Base-by-base conservation (phyloP, 768 basidiomycete species). In the Lyophyllum atratum region DNA sequence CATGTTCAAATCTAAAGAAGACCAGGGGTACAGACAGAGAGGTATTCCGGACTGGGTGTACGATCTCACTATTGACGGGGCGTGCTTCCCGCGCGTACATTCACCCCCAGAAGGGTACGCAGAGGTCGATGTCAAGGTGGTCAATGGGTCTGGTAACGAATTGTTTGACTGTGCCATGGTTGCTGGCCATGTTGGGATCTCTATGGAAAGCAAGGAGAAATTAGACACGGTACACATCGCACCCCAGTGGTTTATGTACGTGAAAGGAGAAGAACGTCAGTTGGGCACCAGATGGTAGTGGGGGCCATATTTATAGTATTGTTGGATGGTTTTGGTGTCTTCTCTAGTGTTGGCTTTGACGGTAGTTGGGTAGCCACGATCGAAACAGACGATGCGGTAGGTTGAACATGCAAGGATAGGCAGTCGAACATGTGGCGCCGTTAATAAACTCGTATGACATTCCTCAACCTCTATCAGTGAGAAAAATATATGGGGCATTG, bases 191-290 rank as follows among this genome's bases (percentile, higher is more conserved):
- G 21, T 63, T 34, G 55, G 59, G 6, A 50, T 51, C n/a, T 29
- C 28, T 1, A 29, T 61, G 19, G 52, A 49, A 10, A 59, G 59
- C 3, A 11, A 24, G 22, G 43, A 49, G 3, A 21, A 46, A 2
- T 21, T 31, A 12, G 62, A 64, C 40, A 60, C 59, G 3, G 33
- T 67, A 21, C 56, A 49, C 19, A 64, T 62, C 29, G 47, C 48
- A 5, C 60, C 64, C 9, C 51, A 55, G 17, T 65, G 66, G 66
- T 67, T 65, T 37, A 65, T 67, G 59, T 64, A 61, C 37, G 39
- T 63, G 17, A 62, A 62, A 31, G 55, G 55, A 17, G 55, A 49
- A 8, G 21, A 44, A 22, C 43, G 40, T 21, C 34, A 15, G 7
- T 6, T 9, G 29, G 6, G 29, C 11, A 31, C 29, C 5, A 31